Percentiles rank a stretch among this genome's conserved stretches.
Conservation (phyloP, 495 filamentous ascomycete species). For the Aspergillus mulundensis region DNA sequence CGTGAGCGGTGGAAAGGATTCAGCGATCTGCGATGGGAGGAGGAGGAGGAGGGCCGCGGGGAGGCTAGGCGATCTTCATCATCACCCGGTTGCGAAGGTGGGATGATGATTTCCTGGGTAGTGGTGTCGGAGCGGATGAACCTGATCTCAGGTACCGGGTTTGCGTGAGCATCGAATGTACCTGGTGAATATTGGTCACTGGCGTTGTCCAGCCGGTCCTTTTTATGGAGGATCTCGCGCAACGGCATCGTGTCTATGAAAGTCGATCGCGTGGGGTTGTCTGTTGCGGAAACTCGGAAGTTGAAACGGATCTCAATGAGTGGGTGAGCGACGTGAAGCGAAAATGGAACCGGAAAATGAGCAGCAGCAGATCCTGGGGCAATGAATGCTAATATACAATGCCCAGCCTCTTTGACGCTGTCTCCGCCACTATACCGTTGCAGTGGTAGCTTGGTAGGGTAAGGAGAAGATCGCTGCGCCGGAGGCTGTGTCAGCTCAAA, state of each 20-base stretch:
- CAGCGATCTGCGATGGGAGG: conserved; percentile 43
- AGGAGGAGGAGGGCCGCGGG: conserved; percentile 23
- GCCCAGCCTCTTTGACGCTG: background rate
- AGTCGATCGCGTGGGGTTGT: conserved; percentile 11
- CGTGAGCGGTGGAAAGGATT: conserved; percentile 47
- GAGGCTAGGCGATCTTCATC: conserved; percentile 28
- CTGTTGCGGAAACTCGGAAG: background rate
- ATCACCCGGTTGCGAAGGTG: conserved; percentile 51
- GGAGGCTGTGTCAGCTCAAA: conserved; percentile 12
- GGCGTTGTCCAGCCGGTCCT: conserved; percentile 50
- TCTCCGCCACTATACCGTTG: conserved; percentile 1
- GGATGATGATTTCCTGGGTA: conserved; percentile 69
- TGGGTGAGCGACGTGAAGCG: background rate
- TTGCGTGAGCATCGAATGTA: conserved; percentile 2
- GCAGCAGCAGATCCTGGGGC: background rate
- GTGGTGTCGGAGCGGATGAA: conserved; percentile 82
- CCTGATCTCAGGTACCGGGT: conserved; percentile 64
- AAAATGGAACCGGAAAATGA: background rate
- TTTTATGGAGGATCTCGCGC: conserved; percentile 70
- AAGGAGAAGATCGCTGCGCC: conserved; percentile 1
- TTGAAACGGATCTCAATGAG: background rate
- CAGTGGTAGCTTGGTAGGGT: background rate
- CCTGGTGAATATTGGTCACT: conserved; percentile 10
- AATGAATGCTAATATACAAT: background rate
- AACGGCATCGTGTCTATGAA: conserved; percentile 56